Base-by-base conservation (phyloP, 257 asterid species). In the Thymus mandschuricus region DNA sequence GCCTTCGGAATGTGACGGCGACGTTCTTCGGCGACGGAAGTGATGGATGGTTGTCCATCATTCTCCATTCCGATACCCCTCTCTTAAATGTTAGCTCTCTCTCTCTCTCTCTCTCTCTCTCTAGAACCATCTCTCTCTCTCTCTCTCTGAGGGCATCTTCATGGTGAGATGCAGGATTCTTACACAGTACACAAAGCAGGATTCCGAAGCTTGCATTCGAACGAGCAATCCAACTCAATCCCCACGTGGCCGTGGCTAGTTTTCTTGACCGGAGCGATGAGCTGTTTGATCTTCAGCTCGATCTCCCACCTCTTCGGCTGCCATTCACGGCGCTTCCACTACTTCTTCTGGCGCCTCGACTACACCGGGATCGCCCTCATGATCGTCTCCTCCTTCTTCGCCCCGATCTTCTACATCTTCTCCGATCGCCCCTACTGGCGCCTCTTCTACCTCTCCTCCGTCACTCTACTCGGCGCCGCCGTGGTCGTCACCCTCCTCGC, bases 221-320 rank as follows among this genome's bases (percentile, higher is more conserved):
- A 41, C 43, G 64, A 43, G 69, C 75, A 67, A 57, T 69, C 82
- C 0, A 59, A 51, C 64, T 55, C 84, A 33, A 27, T 88, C 45
- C 89, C 96, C 13, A 54, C 73, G 68, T 93, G 97, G 98, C 98
- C 98, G 5, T 93, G 98, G 98, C 84, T 93, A 56, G 87, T 93
- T 21, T 91, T 91, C 89, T 76, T 93, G 43, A 82, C 68, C 9
- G 98, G 98, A 44, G 94, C 97, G 30, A 93, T 89, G 91, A 5
- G 82, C 66, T 93, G 98, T 70, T 73, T 93, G 70, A 72, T 87
- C 6, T 83, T 80, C 56, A 93, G 98, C 80, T 74, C 96, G 0
- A 54, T 86, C 1, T 91, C 98, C 81, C 98, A 93, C 78, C 86
- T 90, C 61, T 87, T 93, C 45, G 87, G 96, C 31, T 93, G 98